Base-by-base conservation (phyloP, 116 monocot genomes). In the Phalaenopsis hybrid region DNA sequence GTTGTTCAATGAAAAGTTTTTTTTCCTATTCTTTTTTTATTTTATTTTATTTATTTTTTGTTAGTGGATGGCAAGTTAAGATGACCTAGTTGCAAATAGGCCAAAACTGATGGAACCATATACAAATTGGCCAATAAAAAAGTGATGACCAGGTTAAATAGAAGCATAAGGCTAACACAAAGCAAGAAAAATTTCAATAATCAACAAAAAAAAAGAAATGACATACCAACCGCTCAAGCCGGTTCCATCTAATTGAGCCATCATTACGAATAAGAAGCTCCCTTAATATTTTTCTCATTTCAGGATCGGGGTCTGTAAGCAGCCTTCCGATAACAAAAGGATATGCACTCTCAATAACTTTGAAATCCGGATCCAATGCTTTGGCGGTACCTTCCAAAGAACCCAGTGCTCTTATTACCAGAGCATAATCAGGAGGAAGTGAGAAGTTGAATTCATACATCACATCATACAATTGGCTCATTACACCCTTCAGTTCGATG, bases 391-490 rank as follows among this genome's bases (percentile, higher is more conserved):
- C 98, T 91, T 98, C 98, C 79, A 98, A 81, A 46, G 98, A 98
- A 28, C 98, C 98, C 28, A 98, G 76, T 68, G 98, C 93, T 83
- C 95, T 89, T 77, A 98, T 95, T 6, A 98, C 98, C 74, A 98
- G 83, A 8, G 98, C 98, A 81, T 98, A 98, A 70, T 98, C 98
- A 74, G 98, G 98, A 5, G 98, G 95, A 75, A 98, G 69, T 45
- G 90, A 92, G 87, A 98, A 98, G 81, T 95, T 91, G 79, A 95
- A 98, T 81, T 95, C 95, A 78, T 98, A 98, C 95, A 98, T 98
- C 49, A 95, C 81, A 87, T 95, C 93, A 85, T 95, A 98, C 37
- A 98, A 82, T 51, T 95, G 95, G 79, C 50, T 86, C 93, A 98
- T 95, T 85, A 98, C 88, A 13, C 88, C 91, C 95, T 98, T 83